Percentiles rank a stretch among this genome's conserved stretches.
phyloP scores from a whole-genome alignment of 2,329 filamentous ascomycete genomes.

The Pyricularia grisea region DNA sequence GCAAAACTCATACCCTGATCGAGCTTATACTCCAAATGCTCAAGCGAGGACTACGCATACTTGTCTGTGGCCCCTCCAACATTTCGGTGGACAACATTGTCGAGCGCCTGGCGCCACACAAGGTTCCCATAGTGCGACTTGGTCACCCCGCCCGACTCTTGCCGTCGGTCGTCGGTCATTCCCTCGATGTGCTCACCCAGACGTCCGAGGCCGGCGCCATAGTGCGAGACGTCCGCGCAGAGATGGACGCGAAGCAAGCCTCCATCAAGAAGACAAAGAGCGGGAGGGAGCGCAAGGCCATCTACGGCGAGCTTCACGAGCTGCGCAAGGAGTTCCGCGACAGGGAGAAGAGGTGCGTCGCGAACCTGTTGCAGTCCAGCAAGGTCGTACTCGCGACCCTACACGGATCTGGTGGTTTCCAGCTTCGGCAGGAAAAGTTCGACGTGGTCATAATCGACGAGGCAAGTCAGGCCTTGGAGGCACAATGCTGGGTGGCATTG shows the following conservation, averaged over 20 bases:
- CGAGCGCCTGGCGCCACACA: slow-evolving; percentile 76
- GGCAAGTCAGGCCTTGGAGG: slow-evolving; percentile 89
- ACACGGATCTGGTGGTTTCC: slow-evolving; percentile 81
- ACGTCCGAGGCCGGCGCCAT: slow-evolving; percentile 85
- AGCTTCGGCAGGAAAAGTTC: slow-evolving; percentile 71
- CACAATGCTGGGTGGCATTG: slow-evolving; percentile 93
- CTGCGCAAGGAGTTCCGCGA: slow-evolving; percentile 82
- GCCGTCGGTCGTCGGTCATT: slow-evolving; percentile 80
- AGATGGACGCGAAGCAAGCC: slow-evolving; percentile 88
- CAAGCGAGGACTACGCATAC: slow-evolving; percentile 59
- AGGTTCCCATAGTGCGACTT: slow-evolving; percentile 77
- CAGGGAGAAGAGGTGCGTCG: slow-evolving; percentile 73
- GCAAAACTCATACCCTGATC: slow-evolving; percentile 93
- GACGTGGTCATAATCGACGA: slow-evolving; percentile 96
- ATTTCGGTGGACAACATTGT: slow-evolving; percentile 98
- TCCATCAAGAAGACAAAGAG: slow-evolving; percentile 66
- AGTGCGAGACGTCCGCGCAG: slow-evolving; percentile 78
- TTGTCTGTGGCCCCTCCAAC: slow-evolving; percentile 96
- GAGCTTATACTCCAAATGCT: slow-evolving; percentile 90
- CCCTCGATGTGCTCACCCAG: slow-evolving; percentile 80
- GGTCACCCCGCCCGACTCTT: slow-evolving; percentile 88
- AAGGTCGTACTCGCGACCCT: slow-evolving; percentile 88
- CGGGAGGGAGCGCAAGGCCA: slow-evolving; percentile 67
- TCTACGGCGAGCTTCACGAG: slow-evolving; percentile 79
- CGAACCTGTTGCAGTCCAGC: slow-evolving; percentile 63